Evolutionary conservation across 1,139 yeast species (phyloP).

Genomic region (Entelexis paramagnoliae): DNA sequence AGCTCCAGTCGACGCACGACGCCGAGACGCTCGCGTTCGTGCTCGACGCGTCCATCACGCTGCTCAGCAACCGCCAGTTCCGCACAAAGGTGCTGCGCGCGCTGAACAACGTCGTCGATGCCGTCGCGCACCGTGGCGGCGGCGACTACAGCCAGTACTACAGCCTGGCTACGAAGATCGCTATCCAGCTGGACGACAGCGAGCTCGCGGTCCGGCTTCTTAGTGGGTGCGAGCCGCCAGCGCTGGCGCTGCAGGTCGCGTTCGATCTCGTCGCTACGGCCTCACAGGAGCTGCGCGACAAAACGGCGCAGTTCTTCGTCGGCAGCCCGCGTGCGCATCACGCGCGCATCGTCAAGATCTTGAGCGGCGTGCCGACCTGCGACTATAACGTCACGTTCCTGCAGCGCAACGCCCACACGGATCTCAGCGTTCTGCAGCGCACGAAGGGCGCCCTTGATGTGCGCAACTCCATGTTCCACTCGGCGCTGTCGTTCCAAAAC

Average conservation of each 20-base stretch:
- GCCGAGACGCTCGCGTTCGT: constrained; percentile 60
- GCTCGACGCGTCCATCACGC: constrained; percentile 59
- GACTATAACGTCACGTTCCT: constrained; percentile 85
- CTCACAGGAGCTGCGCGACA: constrained; percentile 77
- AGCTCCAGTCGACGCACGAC: constrained; percentile 36
- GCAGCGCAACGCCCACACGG: constrained; percentile 79
- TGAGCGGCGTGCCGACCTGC: constrained; percentile 90
- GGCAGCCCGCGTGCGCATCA: constrained; percentile 33
- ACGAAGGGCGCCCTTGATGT: constrained; percentile 80
- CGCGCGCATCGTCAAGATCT: constrained; percentile 50
- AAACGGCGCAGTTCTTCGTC: constrained; percentile 40
- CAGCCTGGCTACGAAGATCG: constrained; percentile 70
- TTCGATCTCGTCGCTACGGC: constrained; percentile 89
- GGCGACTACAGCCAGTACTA: constrained; percentile 64
- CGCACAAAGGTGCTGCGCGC: constrained; percentile 53
- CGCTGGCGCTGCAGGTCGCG: constrained; percentile 82
- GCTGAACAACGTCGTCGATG: constrained; percentile 39
- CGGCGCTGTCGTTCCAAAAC: constrained; percentile 89
- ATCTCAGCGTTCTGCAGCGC: constrained; percentile 67
- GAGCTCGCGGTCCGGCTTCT: constrained; percentile 59
- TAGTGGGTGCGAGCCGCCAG: constrained; percentile 43
- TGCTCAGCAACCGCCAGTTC: constrained; percentile 55
- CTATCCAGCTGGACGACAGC: constrained; percentile 76
- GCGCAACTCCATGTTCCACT: constrained; percentile 85
- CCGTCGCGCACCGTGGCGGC: constrained; percentile 30